Percentiles rank a stretch among this genome's conserved stretches.
These are phyloP conservation scores for Microsporum canis DNA, from an alignment of 2,329 filamentous ascomycete genomes.

Conservation along the genomic window DNA sequence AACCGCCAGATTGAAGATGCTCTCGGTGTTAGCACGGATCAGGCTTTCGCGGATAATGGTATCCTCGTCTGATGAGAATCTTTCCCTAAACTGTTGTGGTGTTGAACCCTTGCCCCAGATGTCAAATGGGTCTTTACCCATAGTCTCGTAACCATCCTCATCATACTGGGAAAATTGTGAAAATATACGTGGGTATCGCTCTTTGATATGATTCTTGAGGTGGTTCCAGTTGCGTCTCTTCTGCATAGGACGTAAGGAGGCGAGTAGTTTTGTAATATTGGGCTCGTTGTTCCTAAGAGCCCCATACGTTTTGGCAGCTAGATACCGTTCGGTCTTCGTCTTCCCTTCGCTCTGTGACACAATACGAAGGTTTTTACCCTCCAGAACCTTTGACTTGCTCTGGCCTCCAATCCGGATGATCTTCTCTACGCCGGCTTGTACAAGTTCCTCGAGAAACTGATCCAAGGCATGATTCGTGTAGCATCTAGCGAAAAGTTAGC, in stretches of 20 bases:
- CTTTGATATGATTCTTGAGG: background rate
- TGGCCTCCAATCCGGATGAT: constrained; percentile 53
- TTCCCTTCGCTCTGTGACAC: constrained; percentile 27
- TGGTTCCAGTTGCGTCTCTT: background rate
- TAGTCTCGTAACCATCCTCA: background rate
- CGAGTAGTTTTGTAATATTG: background rate
- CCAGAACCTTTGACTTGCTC: constrained; percentile 44
- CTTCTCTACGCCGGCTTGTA: constrained; percentile 45
- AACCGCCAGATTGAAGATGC: background rate
- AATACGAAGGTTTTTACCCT: constrained; percentile 40
- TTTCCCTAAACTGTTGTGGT: background rate
- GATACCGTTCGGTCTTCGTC: background rate
- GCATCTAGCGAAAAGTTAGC: constrained; percentile 26
- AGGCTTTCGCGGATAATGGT: background rate
- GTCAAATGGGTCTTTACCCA: background rate
- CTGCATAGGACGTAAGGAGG: background rate
- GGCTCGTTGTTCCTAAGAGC: background rate
- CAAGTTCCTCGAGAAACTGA: constrained; percentile 54
- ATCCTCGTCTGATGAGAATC: background rate
- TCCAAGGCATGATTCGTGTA: constrained; percentile 60
- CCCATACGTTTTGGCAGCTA: background rate
- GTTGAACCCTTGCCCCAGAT: background rate
- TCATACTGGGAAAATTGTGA: background rate
- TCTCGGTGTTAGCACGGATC: background rate
- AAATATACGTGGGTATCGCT: constrained; percentile 14